Base-by-base conservation (phyloP, 345 rosid species). In the Excoecaria cochinchinensis region DNA sequence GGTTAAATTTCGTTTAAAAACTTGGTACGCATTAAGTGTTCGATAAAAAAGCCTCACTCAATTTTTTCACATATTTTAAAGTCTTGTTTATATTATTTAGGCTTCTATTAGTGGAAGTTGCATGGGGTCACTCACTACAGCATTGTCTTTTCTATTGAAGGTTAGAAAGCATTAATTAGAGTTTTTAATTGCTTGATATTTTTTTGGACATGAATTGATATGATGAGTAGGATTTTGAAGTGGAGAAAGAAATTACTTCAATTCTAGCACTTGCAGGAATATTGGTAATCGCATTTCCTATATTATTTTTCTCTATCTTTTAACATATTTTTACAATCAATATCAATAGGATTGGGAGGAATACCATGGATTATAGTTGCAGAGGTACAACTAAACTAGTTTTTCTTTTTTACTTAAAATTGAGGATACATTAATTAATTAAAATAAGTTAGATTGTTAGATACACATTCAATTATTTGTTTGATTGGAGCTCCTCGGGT, bases 141-240 rank as follows among this genome's bases (percentile, higher is more conserved):
- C 89, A 12, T 68, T 84, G 17, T 70, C 87, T 68, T 91, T 90
- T 77, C 67, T 77, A 48, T 58, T 87, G 8, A 80, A 89, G 94
- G 97, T 67, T 67, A 4, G 14, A 63, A 63, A 13, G 13, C 14
- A 15, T 51, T 48, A 21, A 3, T 31, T 31, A 31, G 31, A 31
- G 2, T 31, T 31, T 31, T 31, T n/a, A n/a, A n/a, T n/a, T n/a
- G n/a, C n/a, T n/a, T n/a, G n/a, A n/a, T 25, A 16, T 36, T 21
- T 64, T 76, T 14, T 14, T 11, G 12, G 38, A 8, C 55, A 13
- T 47, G 6, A 46, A 46, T 22, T 21, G 8, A 22, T 9, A 16
- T 22, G 6, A 16, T 38, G 11, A 22, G 4, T 58, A 72, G 68
- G 55, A 11, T 19, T 24, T 6, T 15, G 14, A 47, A 6, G 16